These are phyloP conservation scores for Cylindrotheca closterium DNA, from an alignment of 108 stramenopile genomes.

Conservation along the genomic window DNA sequence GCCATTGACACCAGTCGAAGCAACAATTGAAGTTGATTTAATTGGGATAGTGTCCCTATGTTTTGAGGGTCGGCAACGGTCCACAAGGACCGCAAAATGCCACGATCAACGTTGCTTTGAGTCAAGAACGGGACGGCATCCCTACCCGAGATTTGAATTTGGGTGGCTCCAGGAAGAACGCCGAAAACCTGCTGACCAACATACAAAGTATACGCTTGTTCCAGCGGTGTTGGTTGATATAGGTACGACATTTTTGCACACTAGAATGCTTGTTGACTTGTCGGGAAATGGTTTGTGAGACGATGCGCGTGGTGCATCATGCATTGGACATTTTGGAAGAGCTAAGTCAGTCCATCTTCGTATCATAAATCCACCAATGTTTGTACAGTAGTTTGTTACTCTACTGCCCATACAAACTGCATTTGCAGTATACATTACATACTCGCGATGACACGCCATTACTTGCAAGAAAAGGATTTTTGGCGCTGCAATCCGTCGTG, in stretches of 20 bases:
- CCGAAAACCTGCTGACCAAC: conserved; percentile 47
- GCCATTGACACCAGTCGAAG: conserved; percentile 65
- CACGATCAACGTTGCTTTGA: conserved; percentile 48
- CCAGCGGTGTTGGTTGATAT: conserved; percentile 55
- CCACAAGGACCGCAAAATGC: conserved; percentile 50
- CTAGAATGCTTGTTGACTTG: neutral
- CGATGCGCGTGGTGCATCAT: too few relatives aligned
- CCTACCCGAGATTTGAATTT: conserved; percentile 48
- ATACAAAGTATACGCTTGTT: conserved; percentile 57
- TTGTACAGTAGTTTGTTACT: too few relatives aligned
- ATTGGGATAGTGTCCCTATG: conserved; percentile 36
- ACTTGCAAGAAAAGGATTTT: too few relatives aligned
- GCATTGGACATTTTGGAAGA: too few relatives aligned
- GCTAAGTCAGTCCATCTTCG: too few relatives aligned
- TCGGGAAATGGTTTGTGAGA: neutral
- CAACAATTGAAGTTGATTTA: conserved; percentile 48
- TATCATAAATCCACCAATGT: too few relatives aligned
- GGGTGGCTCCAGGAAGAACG: conserved; percentile 17
- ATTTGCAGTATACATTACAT: too few relatives aligned
- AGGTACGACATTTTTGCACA: neutral
- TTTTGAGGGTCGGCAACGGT: conserved; percentile 54
- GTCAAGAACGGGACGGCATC: conserved; percentile 65
- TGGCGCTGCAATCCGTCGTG: too few relatives aligned
- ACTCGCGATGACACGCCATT: too few relatives aligned
- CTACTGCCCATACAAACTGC: too few relatives aligned